Conservation (phyloP, 768 basidiomycete species). For the Tylopilus subfusipes region DNA sequence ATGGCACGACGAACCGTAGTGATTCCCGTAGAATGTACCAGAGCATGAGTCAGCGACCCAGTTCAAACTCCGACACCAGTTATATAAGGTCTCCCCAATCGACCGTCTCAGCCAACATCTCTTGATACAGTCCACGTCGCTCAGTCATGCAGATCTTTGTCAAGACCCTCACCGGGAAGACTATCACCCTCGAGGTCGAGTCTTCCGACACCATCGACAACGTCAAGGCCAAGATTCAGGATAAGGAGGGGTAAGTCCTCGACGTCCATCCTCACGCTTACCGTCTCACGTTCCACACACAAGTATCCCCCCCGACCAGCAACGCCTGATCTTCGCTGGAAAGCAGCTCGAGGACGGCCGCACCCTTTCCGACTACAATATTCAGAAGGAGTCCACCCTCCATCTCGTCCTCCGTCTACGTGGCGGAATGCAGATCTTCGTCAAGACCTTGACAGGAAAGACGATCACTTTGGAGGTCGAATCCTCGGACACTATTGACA, state of each 20-base stretch:
- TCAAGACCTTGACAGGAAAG: conserved; percentile 83
- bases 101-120: background rate
- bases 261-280: fast-evolving
- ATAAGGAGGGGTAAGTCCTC: conserved; percentile 54
- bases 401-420: conserved; percentile 87
- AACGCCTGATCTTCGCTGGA: conserved; percentile 94
- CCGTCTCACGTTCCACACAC: conserved; percentile 1
- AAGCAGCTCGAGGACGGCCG: conserved; percentile 95
- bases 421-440: conserved; percentile 86
- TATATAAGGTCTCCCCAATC: conserved; percentile 14
- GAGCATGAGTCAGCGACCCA: conserved; percentile 11
- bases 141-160: conserved; percentile 63
- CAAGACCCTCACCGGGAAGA: conserved; percentile 87
- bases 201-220: conserved; percentile 28
- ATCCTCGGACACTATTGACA: conserved; percentile 84
- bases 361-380: conserved; percentile 85
- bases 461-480: conserved; percentile 91
- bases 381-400: conserved; percentile 94
- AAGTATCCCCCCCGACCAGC: conserved; percentile 84
- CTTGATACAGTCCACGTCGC: conserved; percentile 4
- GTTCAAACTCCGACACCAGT: conserved; percentile 14
- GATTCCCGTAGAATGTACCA: conserved; percentile 7
- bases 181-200: conserved; percentile 44
- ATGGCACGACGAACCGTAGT: conserved; percentile 55
- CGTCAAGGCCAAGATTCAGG: conserved; percentile 51